phyloP scores from a whole-genome alignment of 225 moss, liverwort and hornwort genomes.

The Neckera pumila region DNA sequence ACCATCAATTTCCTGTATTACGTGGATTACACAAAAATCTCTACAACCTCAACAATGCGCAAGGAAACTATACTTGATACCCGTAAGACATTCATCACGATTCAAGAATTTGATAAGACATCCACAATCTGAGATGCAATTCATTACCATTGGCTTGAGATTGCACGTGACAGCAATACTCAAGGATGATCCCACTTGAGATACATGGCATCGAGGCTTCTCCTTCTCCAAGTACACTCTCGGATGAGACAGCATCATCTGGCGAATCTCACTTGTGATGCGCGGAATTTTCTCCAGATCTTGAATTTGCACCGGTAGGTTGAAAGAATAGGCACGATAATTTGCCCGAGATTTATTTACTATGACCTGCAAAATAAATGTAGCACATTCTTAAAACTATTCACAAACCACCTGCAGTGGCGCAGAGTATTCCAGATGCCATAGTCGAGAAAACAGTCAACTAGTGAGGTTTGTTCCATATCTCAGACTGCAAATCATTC shows the following conservation, averaged over 20 bases:
- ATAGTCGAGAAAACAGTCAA: background rate
- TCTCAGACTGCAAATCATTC: background rate
- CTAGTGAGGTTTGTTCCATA: background rate
- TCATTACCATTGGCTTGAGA: conserved; percentile 71
- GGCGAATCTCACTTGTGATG: conserved; percentile 63
- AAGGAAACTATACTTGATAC: background rate
- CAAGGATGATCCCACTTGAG: conserved; percentile 56
- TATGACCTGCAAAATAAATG: conserved; percentile 47
- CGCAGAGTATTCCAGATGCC: background rate
- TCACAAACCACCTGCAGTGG: background rate
- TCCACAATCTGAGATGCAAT: background rate
- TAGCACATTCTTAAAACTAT: background rate
- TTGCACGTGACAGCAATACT: conserved; percentile 72
- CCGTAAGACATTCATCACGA: background rate
- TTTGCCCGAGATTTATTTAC: conserved; percentile 69
- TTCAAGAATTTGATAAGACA: background rate
- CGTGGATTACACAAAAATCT: background rate
- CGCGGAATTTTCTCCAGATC: conserved; percentile 64
- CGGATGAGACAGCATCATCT: conserved; percentile 60
- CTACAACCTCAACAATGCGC: background rate
- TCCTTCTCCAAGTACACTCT: conserved; percentile 69
- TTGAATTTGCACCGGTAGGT: conserved; percentile 53
- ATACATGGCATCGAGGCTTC: conserved; percentile 67
- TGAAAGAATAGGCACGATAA: conserved; percentile 56
- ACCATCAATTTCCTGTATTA: background rate